Percentiles rank a stretch among this genome's conserved stretches.
phyloP scores from a whole-genome alignment of 108 stramenopile genomes.

The Poteriospumella lacustris region DNA sequence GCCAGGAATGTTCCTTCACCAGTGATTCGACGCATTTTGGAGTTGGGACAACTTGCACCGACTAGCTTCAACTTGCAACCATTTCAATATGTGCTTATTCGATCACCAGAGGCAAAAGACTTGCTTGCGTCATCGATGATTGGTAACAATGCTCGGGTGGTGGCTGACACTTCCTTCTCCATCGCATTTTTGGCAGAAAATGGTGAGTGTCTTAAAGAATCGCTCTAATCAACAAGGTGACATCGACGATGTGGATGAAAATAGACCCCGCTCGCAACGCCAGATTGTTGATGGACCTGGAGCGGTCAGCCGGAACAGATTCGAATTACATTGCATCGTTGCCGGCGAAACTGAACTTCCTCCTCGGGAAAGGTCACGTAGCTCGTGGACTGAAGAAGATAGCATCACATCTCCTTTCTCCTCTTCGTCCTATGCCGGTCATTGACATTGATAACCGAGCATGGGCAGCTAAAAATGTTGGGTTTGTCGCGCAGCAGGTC shows the following conservation, averaged over 20 bases:
- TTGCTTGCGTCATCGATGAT: background rate
- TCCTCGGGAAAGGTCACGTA: background rate
- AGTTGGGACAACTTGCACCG: background rate
- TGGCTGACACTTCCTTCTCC: background rate
- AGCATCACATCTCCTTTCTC: background rate
- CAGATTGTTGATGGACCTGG: background rate
- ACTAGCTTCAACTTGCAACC: constrained; percentile 14
- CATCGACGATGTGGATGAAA: no score
- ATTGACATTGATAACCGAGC: background rate
- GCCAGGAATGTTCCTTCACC: background rate
- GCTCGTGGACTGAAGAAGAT: background rate
- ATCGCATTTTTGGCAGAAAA: background rate
- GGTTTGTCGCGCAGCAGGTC: background rate
- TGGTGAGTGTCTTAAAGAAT: background rate
- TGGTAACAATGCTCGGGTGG: background rate
- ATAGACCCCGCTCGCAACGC: background rate
- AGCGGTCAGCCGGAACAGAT: background rate
- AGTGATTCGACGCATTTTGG: background rate
- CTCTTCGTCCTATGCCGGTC: background rate
- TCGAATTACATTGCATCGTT: background rate
- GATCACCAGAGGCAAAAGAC: background rate
- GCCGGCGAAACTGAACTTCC: background rate
- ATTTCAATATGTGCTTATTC: background rate
- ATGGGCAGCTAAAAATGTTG: background rate
- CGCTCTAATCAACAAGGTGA: no score